A percentile compares a stretch with the other conserved stretches of the same genome.
Conservation (phyloP, 345 rosid species). For the Corymbia maculata region DNA sequence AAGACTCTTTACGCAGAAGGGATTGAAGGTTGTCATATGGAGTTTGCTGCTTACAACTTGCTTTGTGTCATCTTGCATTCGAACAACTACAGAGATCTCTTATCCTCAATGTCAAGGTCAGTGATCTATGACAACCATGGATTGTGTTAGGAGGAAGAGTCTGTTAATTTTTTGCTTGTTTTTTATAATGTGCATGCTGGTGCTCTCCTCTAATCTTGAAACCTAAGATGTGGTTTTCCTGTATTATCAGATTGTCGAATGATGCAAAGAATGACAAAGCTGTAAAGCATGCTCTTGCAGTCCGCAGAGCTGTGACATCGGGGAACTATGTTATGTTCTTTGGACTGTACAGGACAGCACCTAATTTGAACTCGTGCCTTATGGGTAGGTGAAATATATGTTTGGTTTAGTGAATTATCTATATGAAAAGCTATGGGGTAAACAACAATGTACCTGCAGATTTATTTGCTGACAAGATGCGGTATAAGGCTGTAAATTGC, state of each 20-base stretch:
- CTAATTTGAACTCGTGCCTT: slow-evolving; percentile 78
- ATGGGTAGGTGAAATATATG: slow-evolving; percentile 52
- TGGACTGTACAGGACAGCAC: slow-evolving; percentile 76
- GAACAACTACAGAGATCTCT: slow-evolving; percentile 69
- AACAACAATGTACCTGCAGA: slow-evolving; percentile 30
- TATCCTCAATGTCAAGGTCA: slow-evolving; percentile 88
- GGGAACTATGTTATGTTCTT: slow-evolving; percentile 89
- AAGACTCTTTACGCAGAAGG: slow-evolving; percentile 90
- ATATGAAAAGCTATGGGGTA: background rate
- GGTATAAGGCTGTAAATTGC: slow-evolving; percentile 83
- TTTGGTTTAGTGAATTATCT: background rate
- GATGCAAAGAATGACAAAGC: slow-evolving; percentile 67
- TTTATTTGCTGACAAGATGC: slow-evolving; percentile 85
- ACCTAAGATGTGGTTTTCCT: background rate
- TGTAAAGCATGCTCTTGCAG: slow-evolving; percentile 92
- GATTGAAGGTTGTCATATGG: slow-evolving; percentile 80
- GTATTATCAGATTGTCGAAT: slow-evolving; percentile 51
- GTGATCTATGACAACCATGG: background rate
- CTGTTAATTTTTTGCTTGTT: background rate
- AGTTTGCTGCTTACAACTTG: slow-evolving; percentile 87
- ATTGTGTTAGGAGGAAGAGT: background rate
- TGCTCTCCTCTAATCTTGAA: background rate
- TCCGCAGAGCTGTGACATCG: slow-evolving; percentile 87
- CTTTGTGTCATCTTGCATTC: slow-evolving; percentile 90
- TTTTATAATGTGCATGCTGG: background rate